A percentile compares a stretch with the other conserved stretches of the same genome.
Conservation (phyloP, 2,329 filamentous ascomycete genomes). For the Plenodomus tracheiphilus region DNA sequence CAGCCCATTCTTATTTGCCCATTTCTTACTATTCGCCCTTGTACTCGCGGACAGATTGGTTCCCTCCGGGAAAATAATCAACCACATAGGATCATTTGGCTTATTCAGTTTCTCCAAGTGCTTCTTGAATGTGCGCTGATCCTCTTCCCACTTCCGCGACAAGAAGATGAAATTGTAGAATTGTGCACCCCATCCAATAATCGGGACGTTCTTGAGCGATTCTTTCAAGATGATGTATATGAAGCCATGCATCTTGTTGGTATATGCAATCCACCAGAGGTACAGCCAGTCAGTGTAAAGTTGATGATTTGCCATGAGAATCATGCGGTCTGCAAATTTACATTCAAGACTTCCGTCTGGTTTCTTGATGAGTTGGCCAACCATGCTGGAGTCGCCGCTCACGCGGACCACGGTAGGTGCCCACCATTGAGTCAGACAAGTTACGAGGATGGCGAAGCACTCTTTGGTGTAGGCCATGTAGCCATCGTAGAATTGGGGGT, state of each 20-base stretch:
- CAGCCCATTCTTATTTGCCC: slow-evolving; percentile 76
- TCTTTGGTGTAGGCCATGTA: slow-evolving; percentile 89
- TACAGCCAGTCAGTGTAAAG: slow-evolving; percentile 93
- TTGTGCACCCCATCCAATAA: slow-evolving; percentile 79
- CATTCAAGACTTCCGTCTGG: slow-evolving; percentile 75
- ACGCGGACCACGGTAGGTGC: slow-evolving; percentile 81
- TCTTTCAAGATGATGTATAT: slow-evolving; percentile 92
- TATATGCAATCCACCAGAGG: slow-evolving; percentile 92
- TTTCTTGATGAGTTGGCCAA: slow-evolving; percentile 71
- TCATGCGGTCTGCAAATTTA: slow-evolving; percentile 76
- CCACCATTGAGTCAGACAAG: slow-evolving; percentile 83
- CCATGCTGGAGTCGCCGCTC: slow-evolving; percentile 79
- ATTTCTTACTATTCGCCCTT: slow-evolving; percentile 69
- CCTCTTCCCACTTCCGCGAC: slow-evolving; percentile 83
- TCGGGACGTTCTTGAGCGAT: slow-evolving; percentile 77
- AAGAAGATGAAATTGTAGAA: slow-evolving; percentile 92
- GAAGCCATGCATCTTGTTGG: slow-evolving; percentile 79
- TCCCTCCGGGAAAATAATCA: slow-evolving; percentile 84
- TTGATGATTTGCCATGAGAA: slow-evolving; percentile 85
- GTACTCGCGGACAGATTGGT: slow-evolving; percentile 78
- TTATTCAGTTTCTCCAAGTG: slow-evolving; percentile 72
- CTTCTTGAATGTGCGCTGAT: slow-evolving; percentile 74
- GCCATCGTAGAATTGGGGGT: slow-evolving; percentile 77
- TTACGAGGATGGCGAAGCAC: slow-evolving; percentile 76
- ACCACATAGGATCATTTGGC: slow-evolving; percentile 81